Base-by-base conservation (phyloP, 192 early-diverging fungal species). In the Gamsiella multidivaricata region DNA sequence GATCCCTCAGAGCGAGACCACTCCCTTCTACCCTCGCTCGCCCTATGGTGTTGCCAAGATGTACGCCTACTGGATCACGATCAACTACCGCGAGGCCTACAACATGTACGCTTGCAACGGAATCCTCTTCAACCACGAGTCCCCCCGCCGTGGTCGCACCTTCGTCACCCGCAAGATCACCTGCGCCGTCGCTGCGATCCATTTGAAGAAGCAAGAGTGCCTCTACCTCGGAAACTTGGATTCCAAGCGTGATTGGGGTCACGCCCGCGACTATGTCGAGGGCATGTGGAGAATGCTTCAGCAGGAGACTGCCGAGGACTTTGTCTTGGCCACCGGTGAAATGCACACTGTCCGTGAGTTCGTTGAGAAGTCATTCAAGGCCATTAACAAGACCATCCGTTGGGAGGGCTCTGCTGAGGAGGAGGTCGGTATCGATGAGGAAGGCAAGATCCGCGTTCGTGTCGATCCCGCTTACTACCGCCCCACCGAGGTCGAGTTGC, bases 241-340 rank as follows among this genome's bases (percentile, higher is more conserved):
- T 75, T 85, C 92, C 52, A 92, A 91, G 81, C 84, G 92, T 81
- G 92, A 93, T 82, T 93, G 92, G 92, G 92, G 92, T 58, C 92
- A 93, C 55, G 92, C 92, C 29, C 83, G 87, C 39, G 92, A 93
- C 65, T 93, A 93, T 78, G 80, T 88, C 31, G 84, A 92, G 83
- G 92, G 92, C 49, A 93, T 93, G 92, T 93, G 91, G 91, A 72
- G 90, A 46, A 93, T 93, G 91, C 80, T 93, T 28, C 92, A 93
- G 80, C 91, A 93, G 75, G 90, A 92, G 18, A 37, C 66, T 11
- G 84, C 90, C 10, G 88, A 91, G 11, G 92, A 93, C 70, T 93
- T 85, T 80, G 91, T 93, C 10, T 82, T 93, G 31, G 91, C 92
- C 17, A 92, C 92, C 11, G 91, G 91, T 61, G 92, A 93, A 79